A percentile compares a stretch with the other conserved stretches of the same genome.
Conservation (phyloP, 306 rosid genomes). For the Vicia faba region DNA sequence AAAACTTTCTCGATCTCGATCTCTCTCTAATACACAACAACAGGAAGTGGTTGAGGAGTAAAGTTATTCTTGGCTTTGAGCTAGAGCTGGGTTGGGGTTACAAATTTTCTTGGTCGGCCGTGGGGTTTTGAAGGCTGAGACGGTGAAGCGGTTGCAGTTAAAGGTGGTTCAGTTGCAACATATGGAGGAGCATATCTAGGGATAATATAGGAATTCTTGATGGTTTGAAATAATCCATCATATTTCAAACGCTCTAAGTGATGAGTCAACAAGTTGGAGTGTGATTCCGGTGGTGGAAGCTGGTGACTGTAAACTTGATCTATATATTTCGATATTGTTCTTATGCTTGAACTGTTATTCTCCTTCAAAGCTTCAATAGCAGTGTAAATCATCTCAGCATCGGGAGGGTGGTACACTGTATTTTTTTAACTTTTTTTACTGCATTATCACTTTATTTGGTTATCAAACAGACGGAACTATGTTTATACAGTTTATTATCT, state of each 20-base stretch:
- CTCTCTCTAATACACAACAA: no score
- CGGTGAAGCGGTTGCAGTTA: background rate
- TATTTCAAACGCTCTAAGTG: slow-evolving; percentile 69
- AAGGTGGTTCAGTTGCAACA: no score
- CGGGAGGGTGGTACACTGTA: no score
- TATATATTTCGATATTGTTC: slow-evolving; percentile 75
- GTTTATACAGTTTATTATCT: no score
- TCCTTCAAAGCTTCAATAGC: slow-evolving; percentile 80
- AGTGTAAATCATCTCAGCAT: slow-evolving; percentile 79
- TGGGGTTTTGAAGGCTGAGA: slow-evolving; percentile 36
- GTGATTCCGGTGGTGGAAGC: slow-evolving; percentile 56
- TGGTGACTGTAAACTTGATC: slow-evolving; percentile 58
- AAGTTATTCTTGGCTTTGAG: background rate
- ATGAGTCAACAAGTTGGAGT: slow-evolving; percentile 58
- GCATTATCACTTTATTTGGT: no score
- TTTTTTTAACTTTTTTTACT: no score
- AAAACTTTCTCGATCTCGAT: no score
- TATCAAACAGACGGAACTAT: no score
- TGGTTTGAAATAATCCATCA: slow-evolving; percentile 58
- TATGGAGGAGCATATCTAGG: slow-evolving; percentile 53
- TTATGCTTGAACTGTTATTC: slow-evolving; percentile 73
- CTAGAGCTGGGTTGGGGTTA: slow-evolving; percentile 29
- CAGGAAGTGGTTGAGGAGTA: background rate
- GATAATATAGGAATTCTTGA: slow-evolving; percentile 73
- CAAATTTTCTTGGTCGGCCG: slow-evolving; percentile 68